Percentiles rank a stretch among this genome's conserved stretches.
phyloP scores from a whole-genome alignment of 352 stramenopile species.

The Pythium grandisporangium region DNA sequence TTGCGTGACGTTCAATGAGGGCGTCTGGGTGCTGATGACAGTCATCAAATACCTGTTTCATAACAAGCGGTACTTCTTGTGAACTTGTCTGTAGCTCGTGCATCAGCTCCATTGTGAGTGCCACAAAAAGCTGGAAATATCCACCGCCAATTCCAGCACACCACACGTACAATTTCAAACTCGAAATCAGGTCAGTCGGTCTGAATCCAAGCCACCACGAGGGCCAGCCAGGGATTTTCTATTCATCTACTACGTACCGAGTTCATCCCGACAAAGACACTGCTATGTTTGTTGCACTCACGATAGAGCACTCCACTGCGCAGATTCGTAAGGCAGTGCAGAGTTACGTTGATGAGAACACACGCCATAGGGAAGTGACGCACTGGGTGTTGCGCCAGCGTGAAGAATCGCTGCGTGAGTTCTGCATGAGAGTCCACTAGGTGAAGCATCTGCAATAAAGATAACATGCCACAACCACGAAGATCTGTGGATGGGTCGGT shows the following conservation, averaged over 20 bases:
- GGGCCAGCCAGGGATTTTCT: neutral
- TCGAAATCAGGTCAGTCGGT: neutral
- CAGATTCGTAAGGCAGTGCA: conserved; percentile 59
- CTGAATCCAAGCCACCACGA: no score
- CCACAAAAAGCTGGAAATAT: conserved; percentile 41
- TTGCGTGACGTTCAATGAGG: conserved; percentile 21
- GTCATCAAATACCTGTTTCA: conserved; percentile 47
- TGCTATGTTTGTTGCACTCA: conserved; percentile 43
- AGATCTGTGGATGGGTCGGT: conserved; percentile 83
- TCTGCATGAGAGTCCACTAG: conserved; percentile 58
- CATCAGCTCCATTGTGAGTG: conserved; percentile 27
- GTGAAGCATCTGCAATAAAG: conserved; percentile 78
- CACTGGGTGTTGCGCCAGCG: conserved; percentile 36
- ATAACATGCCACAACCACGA: conserved; percentile 75
- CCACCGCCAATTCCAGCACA: no score
- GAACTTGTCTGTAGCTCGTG: conserved; percentile 27
- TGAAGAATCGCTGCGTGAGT: conserved; percentile 34
- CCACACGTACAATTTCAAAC: conserved; percentile 10
- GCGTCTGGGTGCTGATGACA: conserved; percentile 24
- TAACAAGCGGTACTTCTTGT: conserved; percentile 43
- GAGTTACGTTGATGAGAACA: conserved; percentile 64
- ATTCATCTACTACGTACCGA: conserved; percentile 24
- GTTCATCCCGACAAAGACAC: conserved; percentile 45
- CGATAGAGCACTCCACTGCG: conserved; percentile 39
- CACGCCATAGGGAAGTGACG: conserved; percentile 72